These are phyloP conservation scores for Erysimum cheiri DNA, from an alignment of 441 rosid genomes.

Conservation along the genomic window DNA sequence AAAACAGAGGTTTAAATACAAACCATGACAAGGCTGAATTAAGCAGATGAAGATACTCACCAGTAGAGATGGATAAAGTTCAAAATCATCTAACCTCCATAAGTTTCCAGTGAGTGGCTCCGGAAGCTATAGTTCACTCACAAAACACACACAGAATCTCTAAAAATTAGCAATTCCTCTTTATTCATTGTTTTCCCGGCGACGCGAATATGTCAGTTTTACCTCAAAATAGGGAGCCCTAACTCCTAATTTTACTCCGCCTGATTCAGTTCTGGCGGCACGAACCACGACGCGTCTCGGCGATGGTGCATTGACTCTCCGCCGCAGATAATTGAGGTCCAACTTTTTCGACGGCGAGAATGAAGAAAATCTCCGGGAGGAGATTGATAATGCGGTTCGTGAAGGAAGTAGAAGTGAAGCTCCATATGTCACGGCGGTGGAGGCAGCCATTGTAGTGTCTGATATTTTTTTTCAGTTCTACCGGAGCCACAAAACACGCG, in stretches of 20 bases:
- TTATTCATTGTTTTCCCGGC: not conserved
- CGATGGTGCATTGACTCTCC: slow-evolving; percentile 39
- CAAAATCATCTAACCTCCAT: slow-evolving; percentile 83
- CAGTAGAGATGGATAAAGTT: slow-evolving; percentile 75
- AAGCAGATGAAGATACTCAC: slow-evolving; percentile 44
- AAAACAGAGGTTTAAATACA: not conserved
- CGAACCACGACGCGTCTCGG: slow-evolving; percentile 52
- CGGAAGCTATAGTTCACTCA: slow-evolving; percentile 51
- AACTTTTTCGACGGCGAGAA: slow-evolving; percentile 39
- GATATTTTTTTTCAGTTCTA: slow-evolving; percentile 15
- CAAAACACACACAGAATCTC: slow-evolving; percentile 18
- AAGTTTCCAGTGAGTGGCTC: slow-evolving; percentile 82
- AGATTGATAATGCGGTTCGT: slow-evolving; percentile 29
- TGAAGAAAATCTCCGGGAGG: slow-evolving; percentile 24
- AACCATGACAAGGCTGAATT: not conserved
- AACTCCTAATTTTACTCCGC: slow-evolving; percentile 62
- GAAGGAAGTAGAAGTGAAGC: slow-evolving; percentile 32
- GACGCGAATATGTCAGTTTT: not conserved
- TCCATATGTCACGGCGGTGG: slow-evolving; percentile 37
- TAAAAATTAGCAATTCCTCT: not conserved
- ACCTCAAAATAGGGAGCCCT: slow-evolving; percentile 76
- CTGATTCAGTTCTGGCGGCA: slow-evolving; percentile 71
- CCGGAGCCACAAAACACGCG: slow-evolving; percentile 24
- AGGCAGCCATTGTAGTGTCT: slow-evolving; percentile 35
- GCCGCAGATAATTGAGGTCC: slow-evolving; percentile 43